Evolutionary conservation across 257 asterid species (phyloP).

Genomic region (Leptodermis oblonga): DNA sequence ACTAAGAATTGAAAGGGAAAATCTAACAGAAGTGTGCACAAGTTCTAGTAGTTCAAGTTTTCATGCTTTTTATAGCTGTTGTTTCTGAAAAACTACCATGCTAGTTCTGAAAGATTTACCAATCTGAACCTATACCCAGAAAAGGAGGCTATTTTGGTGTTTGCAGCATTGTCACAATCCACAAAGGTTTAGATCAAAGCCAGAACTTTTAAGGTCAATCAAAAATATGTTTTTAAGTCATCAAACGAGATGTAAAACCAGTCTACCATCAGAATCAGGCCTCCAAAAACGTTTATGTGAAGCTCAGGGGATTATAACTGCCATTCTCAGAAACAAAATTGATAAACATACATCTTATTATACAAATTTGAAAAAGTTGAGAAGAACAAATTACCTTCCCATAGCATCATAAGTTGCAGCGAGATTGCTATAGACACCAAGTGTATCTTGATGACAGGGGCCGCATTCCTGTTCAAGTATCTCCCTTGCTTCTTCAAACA

Average conservation of each 20-base stretch:
- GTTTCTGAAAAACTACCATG: too few species aligned
- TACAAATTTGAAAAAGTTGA: not conserved
- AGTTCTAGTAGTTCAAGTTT: too few species aligned
- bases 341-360: not conserved
- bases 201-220: not conserved
- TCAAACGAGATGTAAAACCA: not conserved
- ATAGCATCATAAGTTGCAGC: conserved; percentile 98
- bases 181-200: not conserved
- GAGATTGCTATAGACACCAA: conserved; percentile 93
- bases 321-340: not conserved
- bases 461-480: conserved; percentile 90
- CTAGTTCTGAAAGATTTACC: too few species aligned
- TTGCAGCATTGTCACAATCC: not conserved
- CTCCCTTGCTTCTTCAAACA: conserved; percentile 95
- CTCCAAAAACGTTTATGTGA: not conserved
- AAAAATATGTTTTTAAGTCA: not conserved
- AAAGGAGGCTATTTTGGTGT: not conserved
- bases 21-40: not conserved
- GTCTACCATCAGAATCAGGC: not conserved
- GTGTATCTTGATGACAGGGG: conserved; percentile 93
- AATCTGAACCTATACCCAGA: not conserved
- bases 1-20: not conserved
- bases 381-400: conserved; percentile 73
- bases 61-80: too few species aligned
- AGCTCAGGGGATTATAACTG: not conserved